phyloP scores from a whole-genome alignment of 768 basidiomycete species.

The Galerina marginata region DNA sequence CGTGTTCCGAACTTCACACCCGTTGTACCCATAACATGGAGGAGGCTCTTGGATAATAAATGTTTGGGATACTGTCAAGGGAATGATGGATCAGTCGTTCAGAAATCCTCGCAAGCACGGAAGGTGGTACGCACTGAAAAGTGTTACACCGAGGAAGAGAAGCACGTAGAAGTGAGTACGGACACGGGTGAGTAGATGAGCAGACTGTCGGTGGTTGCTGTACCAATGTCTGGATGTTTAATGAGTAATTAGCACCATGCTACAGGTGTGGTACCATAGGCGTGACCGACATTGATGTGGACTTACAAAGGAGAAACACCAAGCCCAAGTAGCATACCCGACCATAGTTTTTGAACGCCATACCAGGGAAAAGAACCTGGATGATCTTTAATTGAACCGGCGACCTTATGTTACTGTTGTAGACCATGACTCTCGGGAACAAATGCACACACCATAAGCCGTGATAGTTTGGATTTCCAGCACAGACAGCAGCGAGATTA shows the following conservation, averaged over 20 bases:
- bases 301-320: conserved; percentile 10
- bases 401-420: neutral
- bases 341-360: conserved; percentile 7
- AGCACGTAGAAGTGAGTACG: conserved; percentile 17
- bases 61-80: neutral
- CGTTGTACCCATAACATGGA: neutral
- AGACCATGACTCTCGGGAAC: neutral
- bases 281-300: too few species aligned
- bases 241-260: neutral
- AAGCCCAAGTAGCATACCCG: neutral
- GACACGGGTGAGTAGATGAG: conserved; percentile 18
- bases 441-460: neutral
- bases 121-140: conserved; percentile 3
- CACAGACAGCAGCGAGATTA: neutral
- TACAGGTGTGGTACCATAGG: neutral
- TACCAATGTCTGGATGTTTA: conserved; percentile 22
- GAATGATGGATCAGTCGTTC: neutral
- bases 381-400: neutral
- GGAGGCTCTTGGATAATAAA: neutral
- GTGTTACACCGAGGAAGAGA: neutral
- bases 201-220: conserved; percentile 20
- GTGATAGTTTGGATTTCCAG: neutral
- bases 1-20: neutral
- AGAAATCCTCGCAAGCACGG: neutral
- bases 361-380: neutral